Percentiles rank a stretch among this genome's conserved stretches.
These are phyloP conservation scores for Lachancea kluyveri DNA, from an alignment of 805 yeast genomes.

Conservation along the genomic window DNA sequence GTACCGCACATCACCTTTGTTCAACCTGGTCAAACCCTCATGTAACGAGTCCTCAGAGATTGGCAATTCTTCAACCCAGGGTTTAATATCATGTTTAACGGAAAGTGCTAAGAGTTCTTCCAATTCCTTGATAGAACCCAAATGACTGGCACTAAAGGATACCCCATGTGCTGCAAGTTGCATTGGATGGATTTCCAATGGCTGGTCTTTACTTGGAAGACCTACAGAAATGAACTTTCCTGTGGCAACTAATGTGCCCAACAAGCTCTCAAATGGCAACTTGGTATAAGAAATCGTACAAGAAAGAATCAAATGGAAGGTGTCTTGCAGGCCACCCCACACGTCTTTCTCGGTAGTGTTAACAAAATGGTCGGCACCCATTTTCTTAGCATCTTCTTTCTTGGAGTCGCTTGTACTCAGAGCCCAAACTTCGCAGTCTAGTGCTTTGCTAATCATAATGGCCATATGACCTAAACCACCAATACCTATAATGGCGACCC, in stretches of 20 bases:
- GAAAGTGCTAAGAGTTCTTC: slow-evolving; percentile 61
- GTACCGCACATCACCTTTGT: slow-evolving; percentile 52
- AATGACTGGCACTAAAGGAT: slow-evolving; percentile 49
- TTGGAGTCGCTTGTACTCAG: slow-evolving; percentile 39
- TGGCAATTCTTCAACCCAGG: slow-evolving; percentile 59
- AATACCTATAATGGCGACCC: slow-evolving; percentile 40
- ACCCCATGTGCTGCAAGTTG: slow-evolving; percentile 45
- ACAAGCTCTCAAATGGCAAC: slow-evolving; percentile 43
- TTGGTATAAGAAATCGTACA: slow-evolving; percentile 43
- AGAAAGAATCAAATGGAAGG: slow-evolving; percentile 38
- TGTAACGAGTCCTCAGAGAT: slow-evolving; percentile 47
- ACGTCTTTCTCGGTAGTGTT: slow-evolving; percentile 43
- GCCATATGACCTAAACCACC: slow-evolving; percentile 46
- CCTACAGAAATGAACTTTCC: slow-evolving; percentile 62
- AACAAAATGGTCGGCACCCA: slow-evolving; percentile 42
- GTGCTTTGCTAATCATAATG: slow-evolving; percentile 42
- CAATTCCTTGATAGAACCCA: slow-evolving; percentile 61
- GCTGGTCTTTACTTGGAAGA: slow-evolving; percentile 45
- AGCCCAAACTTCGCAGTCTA: slow-evolving; percentile 46
- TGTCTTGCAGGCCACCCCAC: slow-evolving; percentile 24
- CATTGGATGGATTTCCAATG: slow-evolving; percentile 38
- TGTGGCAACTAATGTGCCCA: slow-evolving; percentile 47
- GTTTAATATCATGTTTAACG: slow-evolving; percentile 47
- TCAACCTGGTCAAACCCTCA: slow-evolving; percentile 49
- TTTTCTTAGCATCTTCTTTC: slow-evolving; percentile 35